Evolutionary conservation across 1,284 basidiomycete species (phyloP).

Genomic region (Moesziomyces globuligerus): DNA sequence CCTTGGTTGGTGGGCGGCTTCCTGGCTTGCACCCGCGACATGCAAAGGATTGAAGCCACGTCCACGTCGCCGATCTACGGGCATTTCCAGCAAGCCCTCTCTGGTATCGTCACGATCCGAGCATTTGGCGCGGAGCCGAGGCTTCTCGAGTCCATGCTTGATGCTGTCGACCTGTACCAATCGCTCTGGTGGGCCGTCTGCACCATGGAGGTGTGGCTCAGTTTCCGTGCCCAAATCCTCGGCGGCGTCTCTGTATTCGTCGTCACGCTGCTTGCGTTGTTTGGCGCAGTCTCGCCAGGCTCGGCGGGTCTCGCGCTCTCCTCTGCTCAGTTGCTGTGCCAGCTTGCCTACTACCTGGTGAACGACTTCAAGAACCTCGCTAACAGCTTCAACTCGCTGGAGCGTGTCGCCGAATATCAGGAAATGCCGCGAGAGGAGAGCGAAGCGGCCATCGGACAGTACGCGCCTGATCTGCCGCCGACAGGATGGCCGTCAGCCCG

Average conservation of each 20-base stretch:
- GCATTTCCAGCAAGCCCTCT: constrained; percentile 54
- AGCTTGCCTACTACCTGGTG: constrained; percentile 49
- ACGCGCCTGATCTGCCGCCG: constrained; percentile 30
- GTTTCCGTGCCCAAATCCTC: constrained; percentile 53
- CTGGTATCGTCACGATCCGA: constrained; percentile 63
- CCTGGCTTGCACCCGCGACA: constrained; percentile 54
- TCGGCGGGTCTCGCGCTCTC: constrained; percentile 86
- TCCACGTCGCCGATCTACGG: constrained; percentile 64
- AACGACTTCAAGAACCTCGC: constrained; percentile 55
- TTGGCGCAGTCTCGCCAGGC: constrained; percentile 77
- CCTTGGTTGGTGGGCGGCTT: constrained; percentile 55
- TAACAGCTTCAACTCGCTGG: constrained; percentile 76
- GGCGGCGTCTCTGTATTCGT: constrained; percentile 53
- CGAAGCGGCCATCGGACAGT: constrained; percentile 8
- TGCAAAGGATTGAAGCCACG: constrained; percentile 65
- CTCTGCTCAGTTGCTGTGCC: constrained; percentile 61
- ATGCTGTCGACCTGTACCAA: constrained; percentile 47
- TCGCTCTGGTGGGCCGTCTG: constrained; percentile 61
- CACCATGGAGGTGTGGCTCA: constrained; percentile 63
- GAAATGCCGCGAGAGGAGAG: constrained; percentile 82
- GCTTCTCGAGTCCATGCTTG: constrained; percentile 50
- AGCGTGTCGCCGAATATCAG: constrained; percentile 87
- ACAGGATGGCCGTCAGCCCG: constrained; percentile 70
- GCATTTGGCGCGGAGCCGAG: constrained; percentile 58
- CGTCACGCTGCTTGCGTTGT: constrained; percentile 75